Base-by-base conservation (phyloP, 2,329 filamentous ascomycete species). In the Talaromyces amestolkiae region DNA sequence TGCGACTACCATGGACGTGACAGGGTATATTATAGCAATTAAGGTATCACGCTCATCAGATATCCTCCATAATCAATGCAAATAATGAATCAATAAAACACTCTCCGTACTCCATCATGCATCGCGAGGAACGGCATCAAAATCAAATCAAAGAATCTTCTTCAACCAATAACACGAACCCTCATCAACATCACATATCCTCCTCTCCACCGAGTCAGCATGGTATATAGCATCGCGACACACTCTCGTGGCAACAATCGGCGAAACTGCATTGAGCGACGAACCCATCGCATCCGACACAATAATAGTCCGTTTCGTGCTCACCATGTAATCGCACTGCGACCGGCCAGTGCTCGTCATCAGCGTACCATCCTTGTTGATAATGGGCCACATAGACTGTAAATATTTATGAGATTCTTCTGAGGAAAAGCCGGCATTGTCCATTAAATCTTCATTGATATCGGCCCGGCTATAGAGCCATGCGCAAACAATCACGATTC, bases 391-490 rank as follows among this genome's bases (percentile, higher is more conserved):
- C 17, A 19, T 54, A 1, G 54, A 17, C 13, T 65, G 53, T n/a
- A 63, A 13, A 33, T 63, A 41, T 19, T 24, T 3, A 43, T 61
- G 43, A 11, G 49, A 56, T 43, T 33, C 59, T 7, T 63, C 51
- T 1, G 15, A 33, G 2, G 59, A 65, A 8, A 49, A 35, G 10
- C 24, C 35, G 8, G 31, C n/a, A 13, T 41, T 31, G 5, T 7
- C 7, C 4, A 62, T 39, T 19, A 65, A 17, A 39, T 62, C 64
- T 15, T 65, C 49, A 10, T 43, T 6, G 8, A 65, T 59, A 5
- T 65, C 64, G n/a, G 33, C 53, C 15, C 64, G 59, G 10, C 39
- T 59, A 37, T 58, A 65, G 1, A 65, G 51, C 64, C 64, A 65
- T 37, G 54, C 64, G 24, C 64, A 65, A 8, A 65, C 64, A 19